A percentile compares a stretch with the other conserved stretches of the same genome.
Conservation (phyloP, 768 basidiomycete species). For the Russula foetens region DNA sequence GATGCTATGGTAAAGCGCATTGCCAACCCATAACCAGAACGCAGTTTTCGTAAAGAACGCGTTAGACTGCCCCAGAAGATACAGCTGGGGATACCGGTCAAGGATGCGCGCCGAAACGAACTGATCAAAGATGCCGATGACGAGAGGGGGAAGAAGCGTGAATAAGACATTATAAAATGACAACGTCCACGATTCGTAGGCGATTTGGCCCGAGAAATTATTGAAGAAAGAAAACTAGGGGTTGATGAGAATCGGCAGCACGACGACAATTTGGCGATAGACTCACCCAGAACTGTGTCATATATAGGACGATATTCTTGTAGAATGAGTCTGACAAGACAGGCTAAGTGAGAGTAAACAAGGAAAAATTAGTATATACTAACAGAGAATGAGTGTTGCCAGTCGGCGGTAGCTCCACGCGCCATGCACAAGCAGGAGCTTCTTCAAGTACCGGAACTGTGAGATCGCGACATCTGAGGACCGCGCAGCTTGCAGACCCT, state of each 20-base stretch:
- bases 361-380: slow-evolving; percentile 26
- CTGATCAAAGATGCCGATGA: slow-evolving; percentile 97
- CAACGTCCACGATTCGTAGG: slow-evolving; percentile 98
- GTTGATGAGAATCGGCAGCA: neutral
- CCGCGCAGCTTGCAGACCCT: slow-evolving; percentile 97
- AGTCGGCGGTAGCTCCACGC: slow-evolving; percentile 97
- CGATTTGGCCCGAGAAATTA: slow-evolving; percentile 98
- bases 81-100: slow-evolving; percentile 95
- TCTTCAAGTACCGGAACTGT: slow-evolving; percentile 93
- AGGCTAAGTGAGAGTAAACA: slow-evolving; percentile 9
- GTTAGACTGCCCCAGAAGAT: slow-evolving; percentile 90
- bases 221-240: slow-evolving; percentile 94
- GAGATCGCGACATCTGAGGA: slow-evolving; percentile 97
- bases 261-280: slow-evolving; percentile 9
- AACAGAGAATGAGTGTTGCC: slow-evolving; percentile 93
- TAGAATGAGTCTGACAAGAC: slow-evolving; percentile 80
- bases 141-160: slow-evolving; percentile 91
- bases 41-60: slow-evolving; percentile 85
- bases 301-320: slow-evolving; percentile 96
- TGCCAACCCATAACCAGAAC: slow-evolving; percentile 89
- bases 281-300: slow-evolving; percentile 96
- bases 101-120: slow-evolving; percentile 96
- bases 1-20: slow-evolving; percentile 84
- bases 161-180: slow-evolving; percentile 96
- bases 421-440: slow-evolving; percentile 91